phyloP scores from a whole-genome alignment of 352 stramenopile genomes.

The Phytophthora megakarya region DNA sequence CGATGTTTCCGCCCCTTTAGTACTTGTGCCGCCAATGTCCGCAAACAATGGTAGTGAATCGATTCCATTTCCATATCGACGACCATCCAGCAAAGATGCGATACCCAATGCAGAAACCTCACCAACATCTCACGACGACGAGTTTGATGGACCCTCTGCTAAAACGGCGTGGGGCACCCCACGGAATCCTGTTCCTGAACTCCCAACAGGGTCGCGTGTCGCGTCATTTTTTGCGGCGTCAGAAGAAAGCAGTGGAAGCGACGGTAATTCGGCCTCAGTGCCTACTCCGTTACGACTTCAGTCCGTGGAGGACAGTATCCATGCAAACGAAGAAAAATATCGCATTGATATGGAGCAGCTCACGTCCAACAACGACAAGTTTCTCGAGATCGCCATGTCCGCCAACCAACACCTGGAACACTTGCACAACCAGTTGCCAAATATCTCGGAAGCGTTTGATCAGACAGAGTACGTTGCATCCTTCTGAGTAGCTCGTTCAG shows the following conservation, averaged over 20 bases:
- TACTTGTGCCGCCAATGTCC: constrained; percentile 4
- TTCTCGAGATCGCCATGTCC: constrained; percentile 61
- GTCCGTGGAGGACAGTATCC: constrained; percentile 52
- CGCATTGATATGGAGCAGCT: constrained; percentile 55
- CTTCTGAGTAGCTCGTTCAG: background rate
- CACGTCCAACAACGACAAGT: constrained; percentile 51
- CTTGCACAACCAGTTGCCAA: constrained; percentile 56
- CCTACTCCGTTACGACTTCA: constrained; percentile 46
- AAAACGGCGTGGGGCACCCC: constrained; percentile 69
- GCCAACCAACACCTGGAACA: constrained; percentile 58
- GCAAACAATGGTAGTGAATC: constrained; percentile 25
- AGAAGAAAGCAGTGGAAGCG: constrained; percentile 8
- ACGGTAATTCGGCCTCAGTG: background rate
- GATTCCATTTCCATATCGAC: constrained; percentile 18
- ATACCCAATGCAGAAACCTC: constrained; percentile 30
- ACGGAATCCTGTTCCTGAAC: constrained; percentile 32
- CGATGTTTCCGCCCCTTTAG: background rate
- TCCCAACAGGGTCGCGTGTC: constrained; percentile 31
- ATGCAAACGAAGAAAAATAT: constrained; percentile 50
- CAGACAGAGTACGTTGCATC: constrained; percentile 43
- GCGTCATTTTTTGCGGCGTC: constrained; percentile 44
- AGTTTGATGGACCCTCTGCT: constrained; percentile 27
- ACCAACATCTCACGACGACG: constrained; percentile 38
- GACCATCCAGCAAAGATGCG: constrained; percentile 16
- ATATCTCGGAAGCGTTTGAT: constrained; percentile 35